Evolutionary conservation across 768 basidiomycete species (phyloP).

Genomic region (Obba rivulosa): DNA sequence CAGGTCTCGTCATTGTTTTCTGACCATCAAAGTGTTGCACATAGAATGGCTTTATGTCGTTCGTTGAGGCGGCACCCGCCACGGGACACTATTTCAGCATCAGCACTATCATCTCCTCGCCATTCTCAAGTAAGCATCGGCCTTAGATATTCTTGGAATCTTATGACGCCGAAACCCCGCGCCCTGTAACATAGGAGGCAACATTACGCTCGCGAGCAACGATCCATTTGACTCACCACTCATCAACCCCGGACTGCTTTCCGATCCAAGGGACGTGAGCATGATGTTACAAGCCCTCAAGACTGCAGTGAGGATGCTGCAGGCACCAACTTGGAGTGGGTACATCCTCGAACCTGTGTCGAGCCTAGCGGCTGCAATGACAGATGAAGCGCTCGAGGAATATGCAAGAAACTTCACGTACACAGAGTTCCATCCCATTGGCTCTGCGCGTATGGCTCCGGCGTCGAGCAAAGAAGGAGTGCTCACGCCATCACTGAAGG

Average conservation of each 20-base stretch:
- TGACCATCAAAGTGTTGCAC: neutral
- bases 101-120: neutral
- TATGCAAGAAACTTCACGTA: neutral
- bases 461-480: neutral
- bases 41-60: neutral
- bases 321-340: constrained; percentile 8
- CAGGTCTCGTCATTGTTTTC: neutral
- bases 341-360: constrained; percentile 1
- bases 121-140: neutral
- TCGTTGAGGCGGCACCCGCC: neutral
- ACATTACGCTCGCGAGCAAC: constrained; percentile 26
- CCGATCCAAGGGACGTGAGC: constrained; percentile 16
- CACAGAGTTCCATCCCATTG: neutral
- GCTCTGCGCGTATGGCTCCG: neutral
- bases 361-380: neutral
- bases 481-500: neutral
- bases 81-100: constrained; percentile 2
- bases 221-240: constrained; percentile 35
- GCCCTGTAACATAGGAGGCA: constrained; percentile 2
- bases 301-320: neutral
- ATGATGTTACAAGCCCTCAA: constrained; percentile 15
- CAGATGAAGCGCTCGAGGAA: constrained; percentile 1
- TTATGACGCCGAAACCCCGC: no score
- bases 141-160: neutral
- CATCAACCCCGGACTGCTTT: constrained; percentile 10